Conservation (phyloP, 2,329 filamentous ascomycete genomes). For the Thermothelomyces thermophilus region DNA sequence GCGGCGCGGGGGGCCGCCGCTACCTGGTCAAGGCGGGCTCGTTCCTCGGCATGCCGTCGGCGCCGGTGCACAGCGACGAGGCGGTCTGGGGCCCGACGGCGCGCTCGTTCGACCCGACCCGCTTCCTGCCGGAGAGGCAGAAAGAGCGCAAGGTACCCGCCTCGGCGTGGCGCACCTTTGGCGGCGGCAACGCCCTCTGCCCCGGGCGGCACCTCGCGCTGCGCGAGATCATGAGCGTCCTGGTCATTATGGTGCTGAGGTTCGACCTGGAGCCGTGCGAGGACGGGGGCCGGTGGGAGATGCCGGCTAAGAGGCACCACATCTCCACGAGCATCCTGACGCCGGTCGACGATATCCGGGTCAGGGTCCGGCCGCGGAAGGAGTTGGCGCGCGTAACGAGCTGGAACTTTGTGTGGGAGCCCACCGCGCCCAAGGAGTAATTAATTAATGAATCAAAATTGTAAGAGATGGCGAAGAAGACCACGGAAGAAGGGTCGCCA, state of each 20-base stretch:
- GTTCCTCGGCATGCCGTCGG: background rate
- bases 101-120: background rate
- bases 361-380: background rate
- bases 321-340: background rate
- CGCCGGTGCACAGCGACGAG: background rate
- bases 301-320: background rate
- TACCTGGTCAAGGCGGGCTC: background rate
- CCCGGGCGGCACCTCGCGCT: background rate
- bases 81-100: background rate
- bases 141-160: background rate
- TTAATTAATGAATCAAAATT: too few relatives aligned
- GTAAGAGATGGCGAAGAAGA: too few relatives aligned
- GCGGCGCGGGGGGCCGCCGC: background rate
- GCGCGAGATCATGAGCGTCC: background rate
- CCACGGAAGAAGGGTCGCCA: too few relatives aligned
- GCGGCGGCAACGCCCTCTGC: background rate
- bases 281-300: background rate
- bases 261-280: background rate
- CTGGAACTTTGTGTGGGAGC: background rate
- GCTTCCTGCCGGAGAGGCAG: background rate
- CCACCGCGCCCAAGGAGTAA: too few relatives aligned
- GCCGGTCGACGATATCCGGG: background rate
- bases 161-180: background rate
- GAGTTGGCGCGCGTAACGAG: background rate
- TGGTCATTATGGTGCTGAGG: background rate